Evolutionary conservation across 257 asterid genomes (phyloP).

Genomic region (Cordia subcordata): DNA sequence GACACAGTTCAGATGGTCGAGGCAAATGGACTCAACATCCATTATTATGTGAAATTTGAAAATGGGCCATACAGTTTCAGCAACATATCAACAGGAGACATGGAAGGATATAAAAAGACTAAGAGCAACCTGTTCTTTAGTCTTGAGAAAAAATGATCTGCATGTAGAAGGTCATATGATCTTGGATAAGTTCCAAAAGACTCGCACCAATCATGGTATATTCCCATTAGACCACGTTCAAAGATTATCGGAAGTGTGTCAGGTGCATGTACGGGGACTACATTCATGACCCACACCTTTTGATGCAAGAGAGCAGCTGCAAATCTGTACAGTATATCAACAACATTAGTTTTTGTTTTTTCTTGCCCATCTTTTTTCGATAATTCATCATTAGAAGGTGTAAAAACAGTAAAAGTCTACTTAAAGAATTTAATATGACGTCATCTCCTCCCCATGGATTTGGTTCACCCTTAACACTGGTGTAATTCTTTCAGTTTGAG

Average conservation of each 20-base stretch:
- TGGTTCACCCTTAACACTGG: no score
- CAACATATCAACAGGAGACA: not conserved
- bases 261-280: slow-evolving; percentile 79
- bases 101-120: not conserved
- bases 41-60: no score
- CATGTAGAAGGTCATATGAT: slow-evolving; percentile 91
- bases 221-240: slow-evolving; percentile 87
- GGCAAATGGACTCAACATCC: no score
- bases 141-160: slow-evolving; percentile 98
- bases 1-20: no score
- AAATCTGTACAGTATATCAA: slow-evolving; percentile 44
- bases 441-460: not conserved
- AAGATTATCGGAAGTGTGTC: slow-evolving; percentile 85
- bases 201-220: slow-evolving; percentile 97
- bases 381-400: not conserved
- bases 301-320: slow-evolving; percentile 83
- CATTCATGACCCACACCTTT: slow-evolving; percentile 91
- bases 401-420: no score
- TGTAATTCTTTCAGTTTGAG: no score
- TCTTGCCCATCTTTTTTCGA: not conserved
- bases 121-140: slow-evolving; percentile 67
- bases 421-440: no score
- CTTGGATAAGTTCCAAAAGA: slow-evolving; percentile 88
- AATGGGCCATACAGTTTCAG: not conserved
- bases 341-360: slow-evolving; percentile 5